Evolutionary conservation across 2,329 filamentous ascomycete species (phyloP).

Genomic region (Canariomyces notabilis): DNA sequence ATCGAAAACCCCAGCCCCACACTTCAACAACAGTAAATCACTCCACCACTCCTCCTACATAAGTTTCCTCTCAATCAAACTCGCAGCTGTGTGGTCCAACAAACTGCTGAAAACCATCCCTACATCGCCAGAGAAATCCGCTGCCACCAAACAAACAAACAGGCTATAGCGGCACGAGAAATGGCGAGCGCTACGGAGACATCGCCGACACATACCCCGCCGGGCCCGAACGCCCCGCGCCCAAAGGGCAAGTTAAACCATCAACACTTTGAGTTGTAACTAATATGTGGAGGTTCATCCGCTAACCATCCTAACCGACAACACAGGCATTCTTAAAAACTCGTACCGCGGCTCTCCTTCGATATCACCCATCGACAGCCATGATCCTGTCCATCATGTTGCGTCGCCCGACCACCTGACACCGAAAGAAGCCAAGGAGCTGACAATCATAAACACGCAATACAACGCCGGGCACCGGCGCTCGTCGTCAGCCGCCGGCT

Average conservation of each 20-base stretch:
- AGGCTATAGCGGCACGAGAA: not conserved
- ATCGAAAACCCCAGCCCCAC: not conserved
- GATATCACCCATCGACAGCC: slow-evolving; percentile 39
- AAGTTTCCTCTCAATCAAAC: too few species aligned
- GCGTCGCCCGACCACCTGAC: slow-evolving; percentile 40
- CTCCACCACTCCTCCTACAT: not conserved
- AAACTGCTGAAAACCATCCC: not conserved
- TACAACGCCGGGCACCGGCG: slow-evolving; percentile 87
- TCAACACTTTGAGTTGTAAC: too few species aligned
- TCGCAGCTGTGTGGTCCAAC: too few species aligned
- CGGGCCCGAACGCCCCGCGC: slow-evolving; percentile 37
- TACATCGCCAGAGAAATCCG: not conserved
- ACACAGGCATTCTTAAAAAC: slow-evolving; percentile 87
- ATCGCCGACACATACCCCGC: slow-evolving; percentile 37
- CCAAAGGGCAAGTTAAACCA: slow-evolving; percentile 42
- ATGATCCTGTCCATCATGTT: slow-evolving; percentile 16
- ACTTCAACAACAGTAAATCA: not conserved
- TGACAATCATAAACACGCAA: slow-evolving; percentile 90
- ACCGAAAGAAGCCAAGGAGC: slow-evolving; percentile 87
- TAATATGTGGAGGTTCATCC: not conserved
- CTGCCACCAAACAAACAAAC: not conserved
- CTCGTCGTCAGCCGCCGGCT: slow-evolving; percentile 66
- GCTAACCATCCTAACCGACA: not conserved
- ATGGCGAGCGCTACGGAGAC: slow-evolving; percentile 8
- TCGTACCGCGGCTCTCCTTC: slow-evolving; percentile 60